phyloP scores from a whole-genome alignment of 2,329 filamentous ascomycete species.

The Ophiostoma populinum region DNA sequence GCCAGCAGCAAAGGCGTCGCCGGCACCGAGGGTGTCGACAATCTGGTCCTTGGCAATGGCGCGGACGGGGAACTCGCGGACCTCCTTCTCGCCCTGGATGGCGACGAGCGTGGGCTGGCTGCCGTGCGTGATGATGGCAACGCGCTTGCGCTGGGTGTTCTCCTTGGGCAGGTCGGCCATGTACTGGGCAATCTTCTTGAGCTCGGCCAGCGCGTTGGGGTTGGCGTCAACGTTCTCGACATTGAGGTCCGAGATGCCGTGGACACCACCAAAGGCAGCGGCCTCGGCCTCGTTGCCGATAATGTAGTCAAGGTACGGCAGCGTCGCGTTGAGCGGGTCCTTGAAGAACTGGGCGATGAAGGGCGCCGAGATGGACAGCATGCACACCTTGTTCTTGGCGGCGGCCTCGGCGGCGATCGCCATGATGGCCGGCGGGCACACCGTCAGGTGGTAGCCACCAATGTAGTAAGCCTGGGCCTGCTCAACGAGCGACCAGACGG shows the following conservation, averaged over 20 bases:
- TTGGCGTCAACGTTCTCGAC: slow-evolving; percentile 41
- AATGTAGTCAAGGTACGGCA: slow-evolving; percentile 88
- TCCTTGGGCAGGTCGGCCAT: slow-evolving; percentile 83
- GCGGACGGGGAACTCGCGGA: slow-evolving; percentile 68
- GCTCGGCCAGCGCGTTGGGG: slow-evolving; percentile 34
- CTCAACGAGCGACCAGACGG: slow-evolving; percentile 86
- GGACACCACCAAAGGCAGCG: slow-evolving; percentile 67
- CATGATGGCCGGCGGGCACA: slow-evolving; percentile 79
- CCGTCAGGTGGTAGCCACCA: slow-evolving; percentile 93
- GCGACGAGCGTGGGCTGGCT: slow-evolving; percentile 81
- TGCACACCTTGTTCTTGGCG: slow-evolving; percentile 74
- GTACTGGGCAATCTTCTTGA: slow-evolving; percentile 69
- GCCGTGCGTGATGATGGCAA: slow-evolving; percentile 88
- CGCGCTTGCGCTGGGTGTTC: slow-evolving; percentile 67
- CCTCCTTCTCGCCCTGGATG: slow-evolving; percentile 48
- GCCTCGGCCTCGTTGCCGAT: slow-evolving; percentile 97
- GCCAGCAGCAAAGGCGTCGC: slow-evolving; percentile 70
- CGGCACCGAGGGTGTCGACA: slow-evolving; percentile 83
- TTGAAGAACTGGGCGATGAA: slow-evolving; percentile 99
- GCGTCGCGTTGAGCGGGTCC: slow-evolving; percentile 70
- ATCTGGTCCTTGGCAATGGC: slow-evolving; percentile 91
- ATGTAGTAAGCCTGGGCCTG: slow-evolving; percentile 81
- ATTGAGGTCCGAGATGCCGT: slow-evolving; percentile 40
- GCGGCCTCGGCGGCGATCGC: slow-evolving; percentile 84
- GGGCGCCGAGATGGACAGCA: slow-evolving; percentile 81